Percentiles rank a stretch among this genome's conserved stretches.
Evolutionary conservation across 2,329 filamentous ascomycete species (phyloP).

Genomic region (Neofusicoccum laricinum): DNA sequence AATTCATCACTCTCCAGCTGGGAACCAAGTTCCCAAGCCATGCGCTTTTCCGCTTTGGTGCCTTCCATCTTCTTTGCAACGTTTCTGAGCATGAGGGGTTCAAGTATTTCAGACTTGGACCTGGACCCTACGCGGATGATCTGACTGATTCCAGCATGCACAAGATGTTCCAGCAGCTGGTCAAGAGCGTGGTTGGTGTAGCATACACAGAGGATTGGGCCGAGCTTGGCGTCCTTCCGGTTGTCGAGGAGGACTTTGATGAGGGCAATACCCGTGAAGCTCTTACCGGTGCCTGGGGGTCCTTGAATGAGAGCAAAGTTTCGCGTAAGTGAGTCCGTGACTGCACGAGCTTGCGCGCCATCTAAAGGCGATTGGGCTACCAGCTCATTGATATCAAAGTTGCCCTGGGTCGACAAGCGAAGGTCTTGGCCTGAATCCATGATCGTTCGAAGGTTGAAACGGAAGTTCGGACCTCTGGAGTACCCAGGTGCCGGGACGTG

Average conservation of each 20-base stretch:
- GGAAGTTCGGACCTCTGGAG: slow-evolving; percentile 23
- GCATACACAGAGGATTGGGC: slow-evolving; percentile 46
- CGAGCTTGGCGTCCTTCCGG: slow-evolving; percentile 33
- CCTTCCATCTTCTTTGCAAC: slow-evolving; percentile 21
- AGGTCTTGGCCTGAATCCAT: background rate
- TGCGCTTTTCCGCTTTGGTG: slow-evolving; percentile 41
- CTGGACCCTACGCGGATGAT: slow-evolving; percentile 62
- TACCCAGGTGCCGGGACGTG: slow-evolving; percentile 28
- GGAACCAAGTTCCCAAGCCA: slow-evolving; percentile 27
- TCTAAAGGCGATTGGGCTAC: slow-evolving; percentile 45
- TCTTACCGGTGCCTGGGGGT: slow-evolving; percentile 69
- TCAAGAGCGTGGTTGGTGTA: slow-evolving; percentile 57
- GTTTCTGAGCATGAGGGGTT: slow-evolving; percentile 49
- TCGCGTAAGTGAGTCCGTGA: slow-evolving; percentile 53
- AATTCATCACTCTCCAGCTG: slow-evolving; percentile 20
- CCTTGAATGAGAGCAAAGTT: slow-evolving; percentile 64
- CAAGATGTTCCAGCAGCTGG: slow-evolving; percentile 59
- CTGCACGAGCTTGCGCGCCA: slow-evolving; percentile 45
- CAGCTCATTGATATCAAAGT: slow-evolving; percentile 19
- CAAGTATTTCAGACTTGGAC: slow-evolving; percentile 54
- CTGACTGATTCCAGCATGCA: slow-evolving; percentile 46
- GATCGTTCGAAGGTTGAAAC: slow-evolving; percentile 23
- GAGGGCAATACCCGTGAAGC: slow-evolving; percentile 58
- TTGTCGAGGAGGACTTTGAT: slow-evolving; percentile 54
- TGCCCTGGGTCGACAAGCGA: background rate